Conservation (phyloP, 768 basidiomycete species). For the Rhodocollybia butyracea region DNA sequence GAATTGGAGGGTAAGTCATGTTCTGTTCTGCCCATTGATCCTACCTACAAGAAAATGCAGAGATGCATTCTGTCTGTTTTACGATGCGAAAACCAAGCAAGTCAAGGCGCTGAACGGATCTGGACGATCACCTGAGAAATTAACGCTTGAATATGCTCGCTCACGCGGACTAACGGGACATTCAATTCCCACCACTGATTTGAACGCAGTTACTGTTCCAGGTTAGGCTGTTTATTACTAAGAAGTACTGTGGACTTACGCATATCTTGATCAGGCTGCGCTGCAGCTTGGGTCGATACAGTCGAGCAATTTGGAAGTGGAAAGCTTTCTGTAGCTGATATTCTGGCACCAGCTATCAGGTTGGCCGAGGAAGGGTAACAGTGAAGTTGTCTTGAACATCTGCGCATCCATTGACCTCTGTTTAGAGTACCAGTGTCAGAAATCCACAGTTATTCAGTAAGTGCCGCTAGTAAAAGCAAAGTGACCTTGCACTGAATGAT, state of each 20-base stretch:
- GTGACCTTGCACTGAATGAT: slow-evolving; percentile 1
- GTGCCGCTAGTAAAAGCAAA: slow-evolving; percentile 16
- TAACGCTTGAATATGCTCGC: slow-evolving; percentile 72
- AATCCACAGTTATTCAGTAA: slow-evolving; percentile 59
- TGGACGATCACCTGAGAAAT: slow-evolving; percentile 77
- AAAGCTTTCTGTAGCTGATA: slow-evolving; percentile 55
- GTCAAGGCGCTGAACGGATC: slow-evolving; percentile 93
- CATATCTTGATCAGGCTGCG: slow-evolving; percentile 82
- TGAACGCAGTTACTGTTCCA: slow-evolving; percentile 92
- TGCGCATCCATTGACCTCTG: neutral
- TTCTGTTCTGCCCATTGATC: slow-evolving; percentile 9
- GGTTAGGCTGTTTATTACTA: slow-evolving; percentile 34
- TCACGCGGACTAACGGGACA: slow-evolving; percentile 63
- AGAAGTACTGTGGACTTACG: slow-evolving; percentile 8
- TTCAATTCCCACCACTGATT: slow-evolving; percentile 72
- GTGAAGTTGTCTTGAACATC: neutral
- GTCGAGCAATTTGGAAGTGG: slow-evolving; percentile 81
- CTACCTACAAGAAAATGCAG: slow-evolving; percentile 30
- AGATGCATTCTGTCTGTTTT: slow-evolving; percentile 93
- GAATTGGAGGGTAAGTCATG: slow-evolving; percentile 82
- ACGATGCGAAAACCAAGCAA: slow-evolving; percentile 74
- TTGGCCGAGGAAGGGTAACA: slow-evolving; percentile 86
- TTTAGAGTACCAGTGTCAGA: slow-evolving; percentile 87
- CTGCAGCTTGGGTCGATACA: slow-evolving; percentile 93
- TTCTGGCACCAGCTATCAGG: slow-evolving; percentile 85